phyloP scores from a whole-genome alignment of 1,284 basidiomycete species.

The Sanghuangporus sanghuang region DNA sequence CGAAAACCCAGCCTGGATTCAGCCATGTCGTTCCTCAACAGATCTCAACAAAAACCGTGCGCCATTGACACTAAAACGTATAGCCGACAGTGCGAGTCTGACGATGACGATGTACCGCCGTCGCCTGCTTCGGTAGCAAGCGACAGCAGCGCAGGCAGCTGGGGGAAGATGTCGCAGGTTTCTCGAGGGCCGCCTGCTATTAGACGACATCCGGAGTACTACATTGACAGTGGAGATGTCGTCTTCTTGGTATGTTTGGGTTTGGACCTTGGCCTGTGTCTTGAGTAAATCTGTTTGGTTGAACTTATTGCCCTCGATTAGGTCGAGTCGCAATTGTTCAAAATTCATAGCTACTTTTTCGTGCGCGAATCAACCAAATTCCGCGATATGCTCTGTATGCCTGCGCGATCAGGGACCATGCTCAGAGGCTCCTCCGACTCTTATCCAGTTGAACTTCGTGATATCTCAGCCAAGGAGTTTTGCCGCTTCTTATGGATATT shows the following conservation, averaged over 20 bases:
- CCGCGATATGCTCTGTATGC: slow-evolving; percentile 19
- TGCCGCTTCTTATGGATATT: slow-evolving; percentile 60
- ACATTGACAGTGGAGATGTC: slow-evolving; percentile 17
- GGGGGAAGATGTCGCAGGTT: slow-evolving; percentile 8
- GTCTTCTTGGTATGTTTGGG: slow-evolving; percentile 11
- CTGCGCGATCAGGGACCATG: slow-evolving; percentile 35
- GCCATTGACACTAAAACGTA: background rate
- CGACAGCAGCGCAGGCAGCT: slow-evolving; percentile 4
- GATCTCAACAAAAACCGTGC: background rate
- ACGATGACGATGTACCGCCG: background rate
- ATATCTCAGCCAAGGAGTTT: slow-evolving; percentile 45
- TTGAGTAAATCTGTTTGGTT: background rate
- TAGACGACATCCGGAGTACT: slow-evolving; percentile 12
- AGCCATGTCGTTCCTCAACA: background rate
- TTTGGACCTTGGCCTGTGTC: background rate
- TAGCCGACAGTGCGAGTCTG: background rate
- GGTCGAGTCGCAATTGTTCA: slow-evolving; percentile 46
- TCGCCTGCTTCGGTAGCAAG: slow-evolving; percentile 6
- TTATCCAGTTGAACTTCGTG: slow-evolving; percentile 46
- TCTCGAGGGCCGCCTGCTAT: slow-evolving; percentile 2
- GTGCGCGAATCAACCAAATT: slow-evolving; percentile 56
- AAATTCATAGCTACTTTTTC: slow-evolving; percentile 61
- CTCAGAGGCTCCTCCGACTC: slow-evolving; percentile 39
- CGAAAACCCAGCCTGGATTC: background rate
- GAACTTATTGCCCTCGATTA: slow-evolving; percentile 22